Evolutionary conservation across 2,329 filamentous ascomycete species (phyloP), one percentile per base, ranked within the genome.

Genomic region (Emericellopsis atlantica): DNA sequence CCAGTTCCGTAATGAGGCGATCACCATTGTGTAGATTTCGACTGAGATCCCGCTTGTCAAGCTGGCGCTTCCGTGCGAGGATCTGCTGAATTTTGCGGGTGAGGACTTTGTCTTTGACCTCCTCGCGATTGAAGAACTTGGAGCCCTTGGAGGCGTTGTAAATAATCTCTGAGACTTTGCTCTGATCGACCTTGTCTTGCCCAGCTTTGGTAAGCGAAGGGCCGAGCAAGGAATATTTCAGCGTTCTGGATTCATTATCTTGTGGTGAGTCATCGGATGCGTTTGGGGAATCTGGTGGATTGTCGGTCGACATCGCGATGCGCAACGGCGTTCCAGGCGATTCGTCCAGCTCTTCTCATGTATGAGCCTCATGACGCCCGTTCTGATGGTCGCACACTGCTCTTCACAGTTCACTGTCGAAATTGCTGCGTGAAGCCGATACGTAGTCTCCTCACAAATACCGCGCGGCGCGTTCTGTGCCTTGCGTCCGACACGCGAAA

Each of bases 111-210:
- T 96, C 90, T 51, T 81, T 82, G 43, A 66, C 72, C 56, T 95
- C 83, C 59, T 98, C 92, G 44, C 89, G 86, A 50, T 82, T 85
- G 71, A 96, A 98, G 65, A 82, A 98, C 58, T 95, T 95, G 49
- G 87, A 94, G 37, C 92, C 92, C 57, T 93, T 95, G 14, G 88
- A 95, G 10, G 89, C 88, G 58, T 94, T 87, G 64, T 95, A 96
- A 45, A 98, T 98, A 50, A 96, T 81, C 51, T 96, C 89, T 3
- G 89, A 93, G 39, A 98, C 81, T 66, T 92, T 94, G 47, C 74
- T 74, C 63, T 96, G 92, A 53, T 98, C 87, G n/a, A 96, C 90
- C 14, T 76, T 71, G 54, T 94, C 87, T 57, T 96, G 89, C 2
- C 92, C 92, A 24, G 89, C 85, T 60, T 98, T 98, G 18, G 88